Percentiles rank a stretch among this genome's conserved stretches.
phyloP scores from a whole-genome alignment of 805 yeast species.

The Groenewaldozyma salmanticensis region DNA sequence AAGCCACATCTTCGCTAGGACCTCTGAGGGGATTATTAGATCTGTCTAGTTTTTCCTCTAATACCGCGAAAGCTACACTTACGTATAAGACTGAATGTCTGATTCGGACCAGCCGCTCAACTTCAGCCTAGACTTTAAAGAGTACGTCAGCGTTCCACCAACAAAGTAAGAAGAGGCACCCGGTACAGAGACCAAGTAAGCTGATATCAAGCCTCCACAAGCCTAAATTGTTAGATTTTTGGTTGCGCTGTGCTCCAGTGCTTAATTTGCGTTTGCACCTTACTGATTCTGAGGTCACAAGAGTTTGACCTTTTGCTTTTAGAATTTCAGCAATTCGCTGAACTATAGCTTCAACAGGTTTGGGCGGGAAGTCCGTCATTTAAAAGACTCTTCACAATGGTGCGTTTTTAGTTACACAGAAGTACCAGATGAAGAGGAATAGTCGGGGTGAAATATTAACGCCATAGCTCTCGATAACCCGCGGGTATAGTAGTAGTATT shows the following conservation, averaged over 20 bases:
- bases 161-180: conserved; percentile 79
- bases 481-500: too few relatives aligned
- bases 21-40: conserved; percentile 33
- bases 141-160: conserved; percentile 76
- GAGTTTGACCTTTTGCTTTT: conserved; percentile 45
- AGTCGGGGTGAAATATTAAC: too few relatives aligned
- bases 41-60: neutral
- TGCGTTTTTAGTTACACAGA: neutral
- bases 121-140: conserved; percentile 62
- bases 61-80: conserved; percentile 1
- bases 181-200: conserved; percentile 71
- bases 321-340: conserved; percentile 48
- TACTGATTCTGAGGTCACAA: conserved; percentile 69
- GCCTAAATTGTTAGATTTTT: conserved; percentile 31
- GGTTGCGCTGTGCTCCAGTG: neutral
- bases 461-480: too few relatives aligned
- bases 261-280: conserved; percentile 3
- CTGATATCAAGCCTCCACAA: conserved; percentile 78
- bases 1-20: conserved; percentile 66
- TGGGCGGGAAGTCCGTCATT: conserved; percentile 53
- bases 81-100: conserved; percentile 59
- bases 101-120: conserved; percentile 69
- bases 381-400: neutral
- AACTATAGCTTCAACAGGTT: conserved; percentile 41
- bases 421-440: too few relatives aligned